Evolutionary conservation across 257 asterid species (phyloP).

Genomic region (Rauvolfia tetraphylla): DNA sequence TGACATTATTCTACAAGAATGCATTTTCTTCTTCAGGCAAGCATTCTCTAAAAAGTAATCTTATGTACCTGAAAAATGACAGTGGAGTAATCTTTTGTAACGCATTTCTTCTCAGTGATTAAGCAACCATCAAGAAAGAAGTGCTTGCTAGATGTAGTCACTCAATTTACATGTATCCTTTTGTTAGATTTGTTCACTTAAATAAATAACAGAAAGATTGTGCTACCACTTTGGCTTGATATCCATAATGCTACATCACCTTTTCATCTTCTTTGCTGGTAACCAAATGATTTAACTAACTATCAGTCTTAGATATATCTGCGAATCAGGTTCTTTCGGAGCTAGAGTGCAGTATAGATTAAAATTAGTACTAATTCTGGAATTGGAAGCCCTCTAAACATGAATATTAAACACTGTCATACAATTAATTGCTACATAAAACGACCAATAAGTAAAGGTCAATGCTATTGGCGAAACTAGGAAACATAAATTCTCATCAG

Average conservation of each 20-base stretch:
- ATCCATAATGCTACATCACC: background rate
- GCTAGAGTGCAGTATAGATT: background rate
- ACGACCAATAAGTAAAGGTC: background rate
- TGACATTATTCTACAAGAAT: background rate
- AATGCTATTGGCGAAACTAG: background rate
- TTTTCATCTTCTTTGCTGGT: background rate
- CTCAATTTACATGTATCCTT: background rate
- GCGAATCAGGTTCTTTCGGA: background rate
- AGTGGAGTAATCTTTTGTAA: background rate
- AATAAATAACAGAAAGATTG: background rate
- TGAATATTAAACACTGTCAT: background rate
- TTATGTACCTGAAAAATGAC: background rate
- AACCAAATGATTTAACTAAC: background rate
- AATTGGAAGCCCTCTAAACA: background rate
- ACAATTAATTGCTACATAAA: background rate
- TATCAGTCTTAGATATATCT: background rate
- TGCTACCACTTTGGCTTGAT: background rate
- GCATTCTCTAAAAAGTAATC: background rate
- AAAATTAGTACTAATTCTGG: background rate
- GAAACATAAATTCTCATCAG: slow-evolving; percentile 8
- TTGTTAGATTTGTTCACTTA: background rate
- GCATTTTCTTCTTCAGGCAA: background rate
- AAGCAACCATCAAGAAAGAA: background rate
- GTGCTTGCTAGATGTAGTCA: background rate
- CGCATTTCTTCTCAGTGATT: background rate